phyloP scores from a whole-genome alignment of 352 stramenopile species.

The Plasmopara viticola region DNA sequence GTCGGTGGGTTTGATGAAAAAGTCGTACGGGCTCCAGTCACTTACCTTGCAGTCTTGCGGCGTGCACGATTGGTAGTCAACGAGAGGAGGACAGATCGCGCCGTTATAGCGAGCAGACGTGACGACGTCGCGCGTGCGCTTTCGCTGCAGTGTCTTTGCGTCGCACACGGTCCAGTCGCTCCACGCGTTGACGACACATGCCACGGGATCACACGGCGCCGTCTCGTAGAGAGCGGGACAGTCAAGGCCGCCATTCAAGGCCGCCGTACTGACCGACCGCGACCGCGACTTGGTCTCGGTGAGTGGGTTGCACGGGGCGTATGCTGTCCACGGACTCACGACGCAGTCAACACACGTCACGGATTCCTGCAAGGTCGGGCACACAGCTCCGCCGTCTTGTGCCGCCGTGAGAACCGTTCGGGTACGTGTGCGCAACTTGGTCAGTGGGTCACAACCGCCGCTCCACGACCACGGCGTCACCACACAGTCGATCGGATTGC shows the following conservation, averaged over 20 bases:
- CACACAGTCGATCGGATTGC: constrained; percentile 35
- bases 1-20: constrained; percentile 32
- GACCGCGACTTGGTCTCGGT: constrained; percentile 38
- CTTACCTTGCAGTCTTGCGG: constrained; percentile 43
- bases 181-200: constrained; percentile 40
- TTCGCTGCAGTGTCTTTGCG: constrained; percentile 25
- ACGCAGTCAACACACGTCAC: constrained; percentile 35
- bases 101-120: constrained; percentile 30
- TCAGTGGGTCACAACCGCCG: constrained; percentile 27
- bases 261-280: constrained; percentile 24
- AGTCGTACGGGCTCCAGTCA: constrained; percentile 44
- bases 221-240: constrained; percentile 32
- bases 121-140: constrained; percentile 25
- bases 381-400: constrained; percentile 34
- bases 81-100: constrained; percentile 25
- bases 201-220: constrained; percentile 24
- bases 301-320: constrained; percentile 36
- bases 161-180: constrained; percentile 28
- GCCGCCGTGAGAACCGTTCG: constrained; percentile 26
- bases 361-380: constrained; percentile 33
- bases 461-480: constrained; percentile 38
- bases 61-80: constrained; percentile 35
- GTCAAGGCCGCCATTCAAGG: constrained; percentile 29
- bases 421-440: constrained; percentile 24
- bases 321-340: constrained; percentile 35